Conservation (phyloP, 352 stramenopile species). For the Poterioochromonas sp. region DNA sequence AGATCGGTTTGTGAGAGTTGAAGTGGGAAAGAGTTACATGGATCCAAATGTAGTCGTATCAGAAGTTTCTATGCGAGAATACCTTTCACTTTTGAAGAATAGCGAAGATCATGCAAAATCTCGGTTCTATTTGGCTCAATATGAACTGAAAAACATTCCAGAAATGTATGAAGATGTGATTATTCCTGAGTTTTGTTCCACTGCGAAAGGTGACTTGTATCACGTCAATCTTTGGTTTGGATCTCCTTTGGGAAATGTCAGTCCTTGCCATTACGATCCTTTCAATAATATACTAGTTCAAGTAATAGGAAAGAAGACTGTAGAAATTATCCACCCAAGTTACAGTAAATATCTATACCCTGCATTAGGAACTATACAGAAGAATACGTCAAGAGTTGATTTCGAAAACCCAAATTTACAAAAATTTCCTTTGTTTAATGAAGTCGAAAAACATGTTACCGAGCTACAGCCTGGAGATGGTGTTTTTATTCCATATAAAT, state of each 20-base stretch:
- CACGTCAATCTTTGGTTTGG: neutral
- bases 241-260: neutral
- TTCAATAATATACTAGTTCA: conserved; percentile 47
- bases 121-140: neutral
- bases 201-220: neutral
- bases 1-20: too few relatives aligned
- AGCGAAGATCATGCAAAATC: neutral
- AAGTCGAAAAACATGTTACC: neutral
- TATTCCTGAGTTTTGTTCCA: neutral
- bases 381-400: conserved; percentile 8
- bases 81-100: neutral
- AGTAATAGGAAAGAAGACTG: conserved; percentile 43
- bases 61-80: neutral
- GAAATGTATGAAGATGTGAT: neutral
- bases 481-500: conserved; percentile 5
- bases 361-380: neutral
- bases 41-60: neutral
- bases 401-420: neutral
- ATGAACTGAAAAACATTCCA: neutral
- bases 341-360: conserved; percentile 42
- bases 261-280: conserved; percentile 44
- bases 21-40: too few relatives aligned
- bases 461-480: neutral
- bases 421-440: neutral
- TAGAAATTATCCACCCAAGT: conserved; percentile 44